phyloP scores from a whole-genome alignment of 192 early-diverging fungal genomes.

The Rhizophagus prolifer region DNA sequence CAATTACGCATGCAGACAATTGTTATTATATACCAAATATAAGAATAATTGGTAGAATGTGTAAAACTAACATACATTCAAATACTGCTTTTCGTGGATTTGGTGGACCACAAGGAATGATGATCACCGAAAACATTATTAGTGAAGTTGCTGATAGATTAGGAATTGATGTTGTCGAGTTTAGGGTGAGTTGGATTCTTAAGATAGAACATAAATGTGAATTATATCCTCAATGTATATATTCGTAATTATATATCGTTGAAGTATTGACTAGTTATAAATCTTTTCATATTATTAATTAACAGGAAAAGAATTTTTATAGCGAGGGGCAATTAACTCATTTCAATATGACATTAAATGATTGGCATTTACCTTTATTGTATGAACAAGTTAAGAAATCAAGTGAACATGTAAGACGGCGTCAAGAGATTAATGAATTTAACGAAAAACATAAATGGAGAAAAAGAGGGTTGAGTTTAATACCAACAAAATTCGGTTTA shows the following conservation, averaged over 20 bases:
- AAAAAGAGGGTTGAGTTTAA: conserved; percentile 75
- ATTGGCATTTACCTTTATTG: conserved; percentile 70
- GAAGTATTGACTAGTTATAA: too few species aligned
- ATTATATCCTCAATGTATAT: too few species aligned
- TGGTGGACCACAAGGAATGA: conserved; percentile 83
- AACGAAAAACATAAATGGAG: conserved; percentile 70
- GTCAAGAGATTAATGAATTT: conserved; percentile 60
- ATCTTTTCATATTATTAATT: background rate
- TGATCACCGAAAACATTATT: conserved; percentile 76
- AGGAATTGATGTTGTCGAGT: conserved; percentile 54
- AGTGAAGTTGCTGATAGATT: conserved; percentile 76
- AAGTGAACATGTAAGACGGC: conserved; percentile 53
- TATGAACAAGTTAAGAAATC: conserved; percentile 66
- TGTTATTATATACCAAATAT: conserved; percentile 76
- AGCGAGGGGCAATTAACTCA: conserved; percentile 66
- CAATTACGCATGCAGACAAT: conserved; percentile 75
- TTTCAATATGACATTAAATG: conserved; percentile 63
- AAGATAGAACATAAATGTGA: background rate
- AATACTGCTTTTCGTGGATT: conserved; percentile 90
- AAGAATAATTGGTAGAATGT: conserved; percentile 64
- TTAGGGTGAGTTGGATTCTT: conserved; percentile 40
- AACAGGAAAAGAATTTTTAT: conserved; percentile 67
- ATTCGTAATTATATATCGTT: too few species aligned
- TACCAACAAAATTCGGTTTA: conserved; percentile 86
- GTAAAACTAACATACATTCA: conserved; percentile 80